Base-by-base conservation (phyloP, 371 early-diverging fungal genomes). In the Mucor piriformis region DNA sequence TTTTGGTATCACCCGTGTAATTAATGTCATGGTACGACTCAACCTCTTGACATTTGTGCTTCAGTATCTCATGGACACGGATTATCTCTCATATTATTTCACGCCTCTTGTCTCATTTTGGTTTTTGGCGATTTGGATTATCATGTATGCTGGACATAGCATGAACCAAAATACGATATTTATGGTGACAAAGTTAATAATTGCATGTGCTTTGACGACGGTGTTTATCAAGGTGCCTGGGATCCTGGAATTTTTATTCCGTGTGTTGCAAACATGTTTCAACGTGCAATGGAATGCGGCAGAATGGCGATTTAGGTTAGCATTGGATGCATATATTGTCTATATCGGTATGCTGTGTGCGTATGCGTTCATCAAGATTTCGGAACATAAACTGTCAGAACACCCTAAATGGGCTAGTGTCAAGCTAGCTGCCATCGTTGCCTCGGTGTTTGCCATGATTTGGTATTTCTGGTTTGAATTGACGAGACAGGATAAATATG, bases 11-110 rank as follows among this genome's bases (percentile, higher is more conserved):
- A 64, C 47, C 3, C 85, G 89, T 27, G 73, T 89, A 6, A 69
- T 85, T 3, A 77, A 74, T 24, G 83, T 88, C 33, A 73, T 92
- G 54, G 74, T 87, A 18, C 81, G 92, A 1, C 65, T 89, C 23
- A 92, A 92, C 59, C 59, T 92, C 37, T 73, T 92, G 43, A 85
- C 88, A 1, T 74, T 85, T 49, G 73, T 79, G 3, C 69, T 92
- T 35, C 73, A 83, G 3, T 90, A 85, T 54, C 69, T 81, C 2
- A 90, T 89, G 88, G 72, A 80, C 63, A 84, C 85, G 18, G 73
- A 83, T 57, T 88, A 88, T 34, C 73, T 88, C 49, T 82, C 82
- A 40, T 92, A 91, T 60, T 90, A 92, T 59, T 91, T 91, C 63
- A 83, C 89, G 11, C 90, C 91, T 8, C 66, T 92, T 50, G 88